phyloP scores from a whole-genome alignment of 179 eudicot species.

The Beta macrorhiza region DNA sequence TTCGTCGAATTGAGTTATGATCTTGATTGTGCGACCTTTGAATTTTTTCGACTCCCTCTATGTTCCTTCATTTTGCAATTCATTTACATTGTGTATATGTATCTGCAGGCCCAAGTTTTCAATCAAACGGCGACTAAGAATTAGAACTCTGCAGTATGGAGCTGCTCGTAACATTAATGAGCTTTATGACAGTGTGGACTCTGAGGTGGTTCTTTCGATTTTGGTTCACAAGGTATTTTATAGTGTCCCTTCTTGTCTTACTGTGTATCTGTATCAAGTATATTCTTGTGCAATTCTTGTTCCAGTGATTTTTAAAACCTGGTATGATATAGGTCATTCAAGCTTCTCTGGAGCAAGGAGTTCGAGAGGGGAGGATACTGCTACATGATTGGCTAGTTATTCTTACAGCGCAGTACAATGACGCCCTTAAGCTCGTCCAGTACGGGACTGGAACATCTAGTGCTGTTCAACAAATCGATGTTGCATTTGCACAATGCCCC shows the following conservation, averaged over 20 bases:
- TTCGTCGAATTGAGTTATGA: background rate
- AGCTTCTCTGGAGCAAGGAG: constrained; percentile 89
- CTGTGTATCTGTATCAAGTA: background rate
- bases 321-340: constrained; percentile 65
- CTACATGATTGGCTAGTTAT: constrained; percentile 98
- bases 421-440: constrained; percentile 66
- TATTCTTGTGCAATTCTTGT: background rate
- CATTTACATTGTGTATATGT: constrained; percentile 14
- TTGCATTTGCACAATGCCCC: constrained; percentile 82
- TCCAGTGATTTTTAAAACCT: constrained; percentile 5
- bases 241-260: background rate
- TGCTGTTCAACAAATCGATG: constrained; percentile 57
- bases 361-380: constrained; percentile 90
- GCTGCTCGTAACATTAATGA: constrained; percentile 86
- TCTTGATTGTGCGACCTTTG: background rate
- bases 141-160: constrained; percentile 74
- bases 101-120: constrained; percentile 69
- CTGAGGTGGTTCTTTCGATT: constrained; percentile 86
- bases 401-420: constrained; percentile 88
- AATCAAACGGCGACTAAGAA: constrained; percentile 78
- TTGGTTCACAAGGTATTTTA: constrained; percentile 85
- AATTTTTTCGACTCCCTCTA: too few species aligned
- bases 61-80: background rate
- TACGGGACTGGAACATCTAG: constrained; percentile 49
- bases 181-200: constrained; percentile 88